Conservation (phyloP, 306 rosid species). For the Glycine tomentella region DNA sequence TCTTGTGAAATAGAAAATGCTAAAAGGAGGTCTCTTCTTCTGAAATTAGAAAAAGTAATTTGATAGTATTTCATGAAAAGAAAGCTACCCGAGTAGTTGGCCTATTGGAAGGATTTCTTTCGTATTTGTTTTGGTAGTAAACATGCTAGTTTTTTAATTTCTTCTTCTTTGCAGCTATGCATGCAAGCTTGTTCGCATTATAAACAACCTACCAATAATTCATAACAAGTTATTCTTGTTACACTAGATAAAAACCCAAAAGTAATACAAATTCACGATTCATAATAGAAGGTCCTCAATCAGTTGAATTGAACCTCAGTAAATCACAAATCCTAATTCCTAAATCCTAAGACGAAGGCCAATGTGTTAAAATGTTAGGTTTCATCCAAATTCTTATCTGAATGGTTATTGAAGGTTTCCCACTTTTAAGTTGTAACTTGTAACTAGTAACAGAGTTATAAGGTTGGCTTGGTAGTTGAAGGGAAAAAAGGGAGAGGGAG, state of each 20-base stretch:
- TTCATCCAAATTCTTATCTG: conserved; percentile 28
- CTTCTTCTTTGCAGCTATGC: conserved; percentile 73
- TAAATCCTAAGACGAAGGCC: conserved; percentile 22
- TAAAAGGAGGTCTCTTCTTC: too few species aligned
- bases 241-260: conserved; percentile 19
- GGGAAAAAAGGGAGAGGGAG: too few species aligned
- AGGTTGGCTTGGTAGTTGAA: too few species aligned
- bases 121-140: conserved; percentile 82
- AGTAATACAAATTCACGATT: conserved; percentile 16
- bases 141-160: conserved; percentile 64
- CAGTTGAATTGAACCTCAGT: conserved; percentile 11
- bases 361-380: conserved; percentile 14
- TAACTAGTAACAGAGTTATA: too few species aligned
- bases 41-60: conserved; percentile 23
- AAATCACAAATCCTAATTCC: conserved; percentile 10
- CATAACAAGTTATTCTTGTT: conserved; percentile 26
- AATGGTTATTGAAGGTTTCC: not conserved
- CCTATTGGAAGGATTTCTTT: conserved; percentile 62
- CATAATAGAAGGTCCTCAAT: conserved; percentile 20
- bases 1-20: conserved; percentile 38
- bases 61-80: conserved; percentile 37
- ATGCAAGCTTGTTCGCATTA: conserved; percentile 78
- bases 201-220: conserved; percentile 69
- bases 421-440: too few species aligned
- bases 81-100: conserved; percentile 84